These are phyloP conservation scores for Parathielavia hyrcaniae DNA, from an alignment of 495 filamentous ascomycete genomes.

Conservation along the genomic window DNA sequence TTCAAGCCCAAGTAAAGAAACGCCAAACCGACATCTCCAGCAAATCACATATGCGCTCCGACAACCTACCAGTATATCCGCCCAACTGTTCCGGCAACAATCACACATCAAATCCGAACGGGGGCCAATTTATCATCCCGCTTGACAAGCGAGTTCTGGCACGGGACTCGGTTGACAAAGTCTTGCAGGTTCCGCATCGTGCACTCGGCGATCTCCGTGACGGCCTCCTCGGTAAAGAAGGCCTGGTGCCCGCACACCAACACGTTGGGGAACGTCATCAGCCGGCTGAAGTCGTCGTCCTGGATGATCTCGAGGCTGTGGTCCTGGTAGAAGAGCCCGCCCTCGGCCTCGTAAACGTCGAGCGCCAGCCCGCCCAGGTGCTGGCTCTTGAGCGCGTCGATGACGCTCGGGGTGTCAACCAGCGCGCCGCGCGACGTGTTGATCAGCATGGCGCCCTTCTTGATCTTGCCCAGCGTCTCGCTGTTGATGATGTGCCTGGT, in stretches of 20 bases:
- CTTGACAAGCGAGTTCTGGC: slow-evolving; percentile 37
- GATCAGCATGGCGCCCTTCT: slow-evolving; percentile 54
- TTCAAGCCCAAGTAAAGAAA: no score
- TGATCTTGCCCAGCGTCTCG: slow-evolving; percentile 48
- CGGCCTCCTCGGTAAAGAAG: slow-evolving; percentile 62
- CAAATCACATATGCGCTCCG: no score
- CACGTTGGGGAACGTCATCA: slow-evolving; percentile 67
- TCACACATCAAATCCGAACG: slow-evolving; percentile 23
- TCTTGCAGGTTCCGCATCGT: slow-evolving; percentile 51
- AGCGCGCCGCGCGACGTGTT: slow-evolving; percentile 63
- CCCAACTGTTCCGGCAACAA: background rate
- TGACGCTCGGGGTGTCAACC: slow-evolving; percentile 53
- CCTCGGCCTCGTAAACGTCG: slow-evolving; percentile 53
- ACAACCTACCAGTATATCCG: background rate
- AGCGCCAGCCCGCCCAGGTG: slow-evolving; percentile 51
- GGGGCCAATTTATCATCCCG: slow-evolving; percentile 18
- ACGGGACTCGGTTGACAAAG: slow-evolving; percentile 28
- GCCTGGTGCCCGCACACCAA: slow-evolving; percentile 63
- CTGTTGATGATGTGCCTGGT: slow-evolving; percentile 59
- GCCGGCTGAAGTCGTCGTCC: slow-evolving; percentile 60
- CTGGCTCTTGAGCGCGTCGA: slow-evolving; percentile 53
- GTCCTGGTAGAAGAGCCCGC: slow-evolving; percentile 57
- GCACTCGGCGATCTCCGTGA: slow-evolving; percentile 57
- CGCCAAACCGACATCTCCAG: no score
- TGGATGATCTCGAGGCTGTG: slow-evolving; percentile 61